Evolutionary conservation across 176 grass and related monocot genomes (phyloP), one percentile per base, ranked within the genome.

Genomic region (Musa beccarii): DNA sequence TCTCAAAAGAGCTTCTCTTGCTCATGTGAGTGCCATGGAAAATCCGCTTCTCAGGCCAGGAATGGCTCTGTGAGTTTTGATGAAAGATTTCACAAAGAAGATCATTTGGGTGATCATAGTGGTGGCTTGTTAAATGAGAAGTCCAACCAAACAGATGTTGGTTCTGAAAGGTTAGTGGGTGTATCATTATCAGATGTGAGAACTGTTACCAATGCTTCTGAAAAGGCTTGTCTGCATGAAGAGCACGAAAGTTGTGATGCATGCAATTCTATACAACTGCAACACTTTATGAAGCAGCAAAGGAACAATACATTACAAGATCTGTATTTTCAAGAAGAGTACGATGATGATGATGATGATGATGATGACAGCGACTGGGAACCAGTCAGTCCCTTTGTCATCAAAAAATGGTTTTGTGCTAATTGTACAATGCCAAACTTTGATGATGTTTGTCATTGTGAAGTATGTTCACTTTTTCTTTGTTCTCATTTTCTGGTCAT

Each of bases 291-390:
- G 23, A 71, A 20, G 63, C 63, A 57, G 24, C 74, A 75, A 51
- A 80, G 17, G 62, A 80, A 53, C 25, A 69, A 26, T 80, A 87
- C 88, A 63, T 69, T 93, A 59, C 64, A 93, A 64, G 95, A 98
- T 84, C 71, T 93, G 21, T 89, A 89, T 76, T 80, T 85, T 52
- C 65, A 79, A 77, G 72, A 80, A 65, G 66, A 72, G 34, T 79
- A 81, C 63, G 85, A 87, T 69, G 89, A 90, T 68, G 90, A 91
- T 52, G 94, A 22, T 22, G 22, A 22, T 22, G 22, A 98, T 19
- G 94, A 98, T 24, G 88, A 93, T 71, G 95, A 91, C 74, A 88
- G 75, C 61, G 95, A 98, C 19, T 98, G 90, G 90, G 87, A 93
- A 65, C 90, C 95, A 53, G 72, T 84, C 76, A 75, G 65, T 83